Evolutionary conservation across 2,329 filamentous ascomycete genomes (phyloP).

Genomic region (Neospermospora avenae): DNA sequence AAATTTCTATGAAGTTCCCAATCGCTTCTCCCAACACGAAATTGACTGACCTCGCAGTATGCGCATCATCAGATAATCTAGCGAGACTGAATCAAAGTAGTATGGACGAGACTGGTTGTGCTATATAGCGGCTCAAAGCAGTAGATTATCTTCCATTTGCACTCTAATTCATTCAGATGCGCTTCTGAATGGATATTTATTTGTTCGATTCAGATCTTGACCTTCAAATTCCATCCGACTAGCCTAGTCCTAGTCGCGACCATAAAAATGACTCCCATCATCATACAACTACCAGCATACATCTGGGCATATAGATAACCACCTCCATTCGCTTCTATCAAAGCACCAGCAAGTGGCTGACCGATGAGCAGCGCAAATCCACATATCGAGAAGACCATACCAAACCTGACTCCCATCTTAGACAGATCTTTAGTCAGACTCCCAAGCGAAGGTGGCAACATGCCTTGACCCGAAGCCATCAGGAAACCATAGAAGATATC

Average conservation of each 20-base stretch:
- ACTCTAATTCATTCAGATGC: too few species aligned
- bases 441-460: conserved; percentile 48
- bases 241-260: conserved; percentile 13
- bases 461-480: conserved; percentile 45
- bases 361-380: conserved; percentile 37
- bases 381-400: conserved; percentile 56
- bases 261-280: conserved; percentile 35
- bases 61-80: too few species aligned
- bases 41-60: too few species aligned
- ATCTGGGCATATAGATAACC: conserved; percentile 25
- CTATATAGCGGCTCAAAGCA: too few species aligned
- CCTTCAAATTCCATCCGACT: conserved; percentile 13
- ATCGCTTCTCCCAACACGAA: too few species aligned
- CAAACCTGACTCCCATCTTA: conserved; percentile 53
- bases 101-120: too few species aligned
- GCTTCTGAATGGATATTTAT: too few species aligned
- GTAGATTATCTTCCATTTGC: too few species aligned
- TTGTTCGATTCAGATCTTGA: not conserved
- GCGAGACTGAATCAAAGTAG: too few species aligned
- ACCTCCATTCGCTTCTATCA: conserved; percentile 23
- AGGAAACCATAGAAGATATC: conserved; percentile 48
- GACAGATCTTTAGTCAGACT: conserved; percentile 49
- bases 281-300: conserved; percentile 18
- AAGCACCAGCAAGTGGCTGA: conserved; percentile 28
- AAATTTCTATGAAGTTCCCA: too few species aligned